Evolutionary conservation across 1,284 basidiomycete species (phyloP), one percentile per base, ranked within the genome.

Genomic region (Sporisorium scitamineum): DNA sequence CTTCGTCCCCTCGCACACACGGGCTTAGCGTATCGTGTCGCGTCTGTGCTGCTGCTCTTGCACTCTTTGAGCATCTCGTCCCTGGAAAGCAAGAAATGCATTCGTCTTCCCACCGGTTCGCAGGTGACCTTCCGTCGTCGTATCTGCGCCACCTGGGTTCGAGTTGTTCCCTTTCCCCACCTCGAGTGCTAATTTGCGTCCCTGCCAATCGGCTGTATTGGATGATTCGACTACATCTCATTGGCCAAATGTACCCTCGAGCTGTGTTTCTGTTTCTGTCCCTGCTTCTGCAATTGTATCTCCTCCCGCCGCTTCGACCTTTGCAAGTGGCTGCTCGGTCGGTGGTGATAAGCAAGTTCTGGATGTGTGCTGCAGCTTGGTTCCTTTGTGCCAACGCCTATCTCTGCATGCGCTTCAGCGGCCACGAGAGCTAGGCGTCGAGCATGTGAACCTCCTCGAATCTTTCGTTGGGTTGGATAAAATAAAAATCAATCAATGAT

Each of bases 21-120:
- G 47, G 41, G 22, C 8, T 2, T 22, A 42, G 18, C 48, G 42
- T 32, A 54, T 41, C 47, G 45, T 62, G 27, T 56, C 52, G 52
- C 26, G 54, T 47, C 29, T 10, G 9, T 13, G 34, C 18, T n/a
- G n/a, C n/a, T n/a, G n/a, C n/a, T n/a, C n/a, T 24, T 31, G 41
- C 50, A 10, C 11, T 18, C 16, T 39, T 14, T n/a, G 37, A n/a
- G 37, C 37, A 39, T 2, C 34, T 34, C 34, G 34, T 34, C 34
- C 34, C n/a, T 13, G 24, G 5, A 26, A 51, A 52, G 31, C 18
- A 24, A n/a, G n/a, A n/a, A n/a, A n/a, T n/a, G n/a, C n/a, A n/a
- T n/a, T n/a, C n/a, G 18, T 31, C 50, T 68, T 68, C 54, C 59
- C 65, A 68, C 54, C 59, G 65, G 58, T 68, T 61, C 65, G 59